These are phyloP conservation scores for Dactylonectria macrodidyma DNA, from an alignment of 2,329 filamentous ascomycete genomes.

Conservation along the genomic window DNA sequence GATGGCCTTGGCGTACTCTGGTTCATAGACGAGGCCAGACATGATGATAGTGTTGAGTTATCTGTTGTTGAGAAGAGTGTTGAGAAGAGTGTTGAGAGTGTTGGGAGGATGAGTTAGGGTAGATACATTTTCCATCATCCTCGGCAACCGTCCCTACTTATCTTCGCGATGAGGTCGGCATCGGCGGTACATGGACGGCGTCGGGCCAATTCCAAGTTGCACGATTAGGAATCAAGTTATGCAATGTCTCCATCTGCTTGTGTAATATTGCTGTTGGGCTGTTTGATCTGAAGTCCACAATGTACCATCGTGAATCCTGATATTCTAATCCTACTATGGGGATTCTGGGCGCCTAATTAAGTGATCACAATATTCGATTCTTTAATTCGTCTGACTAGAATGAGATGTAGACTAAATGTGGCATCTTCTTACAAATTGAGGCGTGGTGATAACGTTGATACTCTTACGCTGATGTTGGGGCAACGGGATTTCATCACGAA, in stretches of 20 bases:
- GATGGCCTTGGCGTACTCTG: slow-evolving; percentile 38
- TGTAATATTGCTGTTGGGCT: no score
- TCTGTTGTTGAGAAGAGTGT: background rate
- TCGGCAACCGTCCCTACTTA: slow-evolving; percentile 13
- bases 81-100: background rate
- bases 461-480: background rate
- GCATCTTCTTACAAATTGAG: background rate
- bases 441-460: background rate
- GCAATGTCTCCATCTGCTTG: no score
- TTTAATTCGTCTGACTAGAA: background rate
- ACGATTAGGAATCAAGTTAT: background rate
- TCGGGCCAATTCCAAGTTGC: slow-evolving; percentile 4
- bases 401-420: background rate
- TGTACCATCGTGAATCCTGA: slow-evolving; percentile 9
- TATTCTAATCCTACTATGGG: background rate
- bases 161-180: background rate
- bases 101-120: background rate
- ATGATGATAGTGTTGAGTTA: slow-evolving; percentile 2
- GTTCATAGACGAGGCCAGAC: slow-evolving; percentile 37
- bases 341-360: background rate
- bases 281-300: background rate
- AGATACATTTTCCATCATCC: background rate
- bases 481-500: background rate
- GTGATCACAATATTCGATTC: background rate
- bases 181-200: background rate